phyloP scores from a whole-genome alignment of 768 basidiomycete genomes.

The Russula emetica region DNA sequence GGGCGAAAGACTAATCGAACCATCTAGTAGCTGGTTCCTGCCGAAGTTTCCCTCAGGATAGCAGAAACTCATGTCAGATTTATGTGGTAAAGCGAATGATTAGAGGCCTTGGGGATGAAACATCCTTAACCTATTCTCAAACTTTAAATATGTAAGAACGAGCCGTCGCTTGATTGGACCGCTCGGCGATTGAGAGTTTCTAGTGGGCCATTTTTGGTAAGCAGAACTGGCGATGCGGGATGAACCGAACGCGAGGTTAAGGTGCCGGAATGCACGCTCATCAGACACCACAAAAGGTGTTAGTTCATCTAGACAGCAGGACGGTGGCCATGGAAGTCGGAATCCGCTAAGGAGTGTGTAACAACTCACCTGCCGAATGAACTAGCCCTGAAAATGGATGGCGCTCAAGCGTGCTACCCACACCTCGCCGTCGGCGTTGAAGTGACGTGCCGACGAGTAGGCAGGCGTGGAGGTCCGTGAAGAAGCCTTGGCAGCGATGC shows the following conservation, averaged over 20 bases:
- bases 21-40: constrained; percentile 92
- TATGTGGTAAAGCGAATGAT: constrained; percentile 81
- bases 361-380: constrained; percentile 43
- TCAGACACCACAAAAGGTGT: constrained; percentile 83
- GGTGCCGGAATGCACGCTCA: constrained; percentile 79
- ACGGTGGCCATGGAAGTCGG: constrained; percentile 28
- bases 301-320: constrained; percentile 87
- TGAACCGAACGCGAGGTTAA: constrained; percentile 72
- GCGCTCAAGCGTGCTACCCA: constrained; percentile 84
- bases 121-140: constrained; percentile 82
- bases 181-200: constrained; percentile 56
- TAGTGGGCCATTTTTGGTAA: constrained; percentile 73
- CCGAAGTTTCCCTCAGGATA: constrained; percentile 83
- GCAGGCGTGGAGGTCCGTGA: constrained; percentile 74
- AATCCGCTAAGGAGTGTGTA: too few relatives aligned
- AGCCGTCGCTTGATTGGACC: constrained; percentile 48
- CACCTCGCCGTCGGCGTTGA: constrained; percentile 70
- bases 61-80: constrained; percentile 56
- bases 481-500: constrained; percentile 75
- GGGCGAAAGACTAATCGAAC: constrained; percentile 96
- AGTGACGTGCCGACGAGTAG: constrained; percentile 71
- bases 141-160: constrained; percentile 63
- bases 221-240: constrained; percentile 69
- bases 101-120: constrained; percentile 42
- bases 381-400: constrained; percentile 90